Evolutionary conservation across 192 early-diverging fungal species (phyloP), one percentile per base, ranked within the genome.

Genomic region (Geranomyces variabilis): DNA sequence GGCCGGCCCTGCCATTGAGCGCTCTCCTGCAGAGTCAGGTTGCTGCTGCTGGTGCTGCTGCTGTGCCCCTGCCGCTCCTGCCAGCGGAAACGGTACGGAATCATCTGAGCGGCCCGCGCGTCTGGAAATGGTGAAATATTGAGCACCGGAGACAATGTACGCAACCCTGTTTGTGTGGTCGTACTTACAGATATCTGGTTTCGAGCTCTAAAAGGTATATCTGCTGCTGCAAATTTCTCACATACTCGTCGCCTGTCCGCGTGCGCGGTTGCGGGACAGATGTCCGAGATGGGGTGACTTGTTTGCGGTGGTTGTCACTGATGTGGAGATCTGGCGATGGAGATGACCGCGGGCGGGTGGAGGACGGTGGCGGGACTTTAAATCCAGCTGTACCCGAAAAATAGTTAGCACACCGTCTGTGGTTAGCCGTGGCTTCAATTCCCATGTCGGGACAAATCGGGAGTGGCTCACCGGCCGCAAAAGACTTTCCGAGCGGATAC

Each of bases 131-230:
- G 51, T 6, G 12, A 60, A 30, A 34, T 30, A 2, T 29, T 60
- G 2, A 26, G 58, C 15, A 8, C 19, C 31, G 29, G 51, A 53
- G 7, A 7, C 51, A 53, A 53, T 53, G 15, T 3, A 6, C n/a
- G 24, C 7, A n/a, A 53, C 3, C 3, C 51, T 8, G 36, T 41
- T 10, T 41, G 36, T 41, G 36, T 10, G 36, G 3, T 53, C 7
- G 51, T n/a, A 67, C 75, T 67, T 69, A 84, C 84, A 87, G 69
- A 76, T 86, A 87, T 53, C 86, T 34, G 4, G 86, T 87, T 67
- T 87, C 86, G 26, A 87, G 67, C 68, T 87, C 86, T 30, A 87
- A 67, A 21, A 87, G 67, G 71, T 86, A 87, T 9, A 87, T 76
- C 67, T 87, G 86, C 60, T 87, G 86, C 71, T 87, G 84, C 48